Percentiles rank a stretch among this genome's conserved stretches.
Evolutionary conservation across 306 rosid species (phyloP).

Genomic region (Benincasa hispida): DNA sequence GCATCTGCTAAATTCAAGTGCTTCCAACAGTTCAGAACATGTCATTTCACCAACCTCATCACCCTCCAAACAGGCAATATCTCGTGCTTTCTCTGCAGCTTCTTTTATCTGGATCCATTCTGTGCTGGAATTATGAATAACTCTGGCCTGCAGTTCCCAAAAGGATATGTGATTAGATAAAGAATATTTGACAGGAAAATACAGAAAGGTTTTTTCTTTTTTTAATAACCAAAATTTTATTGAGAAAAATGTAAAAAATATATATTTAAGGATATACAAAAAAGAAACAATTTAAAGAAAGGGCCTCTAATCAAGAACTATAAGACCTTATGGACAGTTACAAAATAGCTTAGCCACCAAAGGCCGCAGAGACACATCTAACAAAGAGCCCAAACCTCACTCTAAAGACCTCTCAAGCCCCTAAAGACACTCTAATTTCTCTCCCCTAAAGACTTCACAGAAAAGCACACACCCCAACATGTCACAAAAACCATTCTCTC

Average conservation of each 20-base stretch:
- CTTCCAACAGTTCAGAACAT: constrained; percentile 87
- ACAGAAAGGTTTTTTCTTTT: not conserved
- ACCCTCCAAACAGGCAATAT: constrained; percentile 47
- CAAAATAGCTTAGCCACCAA: not conserved
- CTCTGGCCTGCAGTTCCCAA: constrained; percentile 59
- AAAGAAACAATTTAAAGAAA: not conserved
- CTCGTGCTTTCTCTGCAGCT: constrained; percentile 84
- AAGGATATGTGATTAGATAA: not conserved
- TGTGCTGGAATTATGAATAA: constrained; percentile 58
- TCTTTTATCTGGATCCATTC: constrained; percentile 94
- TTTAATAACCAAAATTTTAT: too few relatives aligned
- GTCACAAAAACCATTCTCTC: not conserved
- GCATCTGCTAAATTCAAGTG: constrained; percentile 93
- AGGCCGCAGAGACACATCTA: not conserved
- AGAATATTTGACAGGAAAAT: not conserved
- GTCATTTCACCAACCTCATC: constrained; percentile 80
- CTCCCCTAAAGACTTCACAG: not conserved
- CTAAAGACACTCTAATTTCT: too few relatives aligned
- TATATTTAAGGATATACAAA: too few relatives aligned
- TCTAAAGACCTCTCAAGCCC: not conserved
- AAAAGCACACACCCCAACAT: not conserved
- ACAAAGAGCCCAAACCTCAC: not conserved
- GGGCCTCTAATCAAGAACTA: not conserved
- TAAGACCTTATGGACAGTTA: not conserved
- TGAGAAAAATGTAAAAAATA: not conserved